A percentile compares a stretch with the other conserved stretches of the same genome.
Conservation (phyloP, 2,329 filamentous ascomycete genomes). For the Teratosphaeria zuluensis region DNA sequence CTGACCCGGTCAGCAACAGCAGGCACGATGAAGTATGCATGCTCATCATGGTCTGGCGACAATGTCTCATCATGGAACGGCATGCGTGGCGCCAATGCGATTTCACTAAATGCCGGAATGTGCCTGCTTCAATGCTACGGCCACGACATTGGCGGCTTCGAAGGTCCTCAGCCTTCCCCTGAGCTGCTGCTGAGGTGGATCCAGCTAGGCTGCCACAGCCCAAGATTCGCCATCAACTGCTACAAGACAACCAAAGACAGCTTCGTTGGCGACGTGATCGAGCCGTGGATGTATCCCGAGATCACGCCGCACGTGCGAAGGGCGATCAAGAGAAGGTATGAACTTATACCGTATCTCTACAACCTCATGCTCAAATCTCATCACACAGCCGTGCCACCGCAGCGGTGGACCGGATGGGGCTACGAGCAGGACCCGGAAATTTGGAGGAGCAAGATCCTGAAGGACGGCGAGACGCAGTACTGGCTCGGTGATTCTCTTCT, state of each 20-base stretch:
- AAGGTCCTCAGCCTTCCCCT: constrained; percentile 61
- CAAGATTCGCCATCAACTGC: constrained; percentile 67
- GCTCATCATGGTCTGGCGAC: constrained; percentile 66
- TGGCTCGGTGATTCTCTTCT: constrained; percentile 61
- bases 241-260: constrained; percentile 65
- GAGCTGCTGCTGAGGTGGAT: constrained; percentile 66
- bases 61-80: constrained; percentile 65
- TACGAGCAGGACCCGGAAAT: constrained; percentile 58
- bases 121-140: constrained; percentile 56
- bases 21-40: constrained; percentile 59
- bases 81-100: constrained; percentile 61
- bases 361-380: constrained; percentile 55
- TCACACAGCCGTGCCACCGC: constrained; percentile 50
- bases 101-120: constrained; percentile 59
- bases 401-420: constrained; percentile 65
- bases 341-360: constrained; percentile 63
- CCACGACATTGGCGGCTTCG: constrained; percentile 67
- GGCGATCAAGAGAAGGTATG: constrained; percentile 61
- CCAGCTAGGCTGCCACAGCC: constrained; percentile 59
- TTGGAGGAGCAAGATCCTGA: constrained; percentile 49
- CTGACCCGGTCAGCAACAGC: constrained; percentile 61
- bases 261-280: constrained; percentile 60
- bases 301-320: constrained; percentile 53
- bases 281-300: constrained; percentile 68
- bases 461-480: constrained; percentile 59